Evolutionary conservation across 129 eudicot genomes (phyloP).

Genomic region (Artemisia annua): DNA sequence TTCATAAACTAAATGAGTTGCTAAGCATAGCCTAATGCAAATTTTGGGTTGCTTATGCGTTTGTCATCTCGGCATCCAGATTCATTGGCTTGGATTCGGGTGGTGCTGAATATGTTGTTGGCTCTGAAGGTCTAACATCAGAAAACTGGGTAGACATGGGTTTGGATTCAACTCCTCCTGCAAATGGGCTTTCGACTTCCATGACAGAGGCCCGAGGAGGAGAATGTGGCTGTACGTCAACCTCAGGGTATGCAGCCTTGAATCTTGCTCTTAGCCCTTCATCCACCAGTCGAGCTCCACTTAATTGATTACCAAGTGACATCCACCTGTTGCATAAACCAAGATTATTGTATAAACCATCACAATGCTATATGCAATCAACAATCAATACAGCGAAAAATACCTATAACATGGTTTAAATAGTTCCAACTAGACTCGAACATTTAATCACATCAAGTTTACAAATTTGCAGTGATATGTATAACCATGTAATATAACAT

Average conservation of each 20-base stretch:
- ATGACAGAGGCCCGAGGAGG: conserved; percentile 82
- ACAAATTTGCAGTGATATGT: neutral
- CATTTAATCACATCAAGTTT: no score
- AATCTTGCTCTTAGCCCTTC: conserved; percentile 95
- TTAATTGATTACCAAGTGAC: conserved; percentile 93
- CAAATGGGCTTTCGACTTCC: conserved; percentile 70
- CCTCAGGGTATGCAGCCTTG: conserved; percentile 98
- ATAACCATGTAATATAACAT: conserved; percentile 1
- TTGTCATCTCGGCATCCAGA: conserved; percentile 39
- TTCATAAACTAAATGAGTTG: conserved; percentile 1
- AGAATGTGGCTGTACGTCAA: conserved; percentile 87
- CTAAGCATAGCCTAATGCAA: neutral
- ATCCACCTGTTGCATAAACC: conserved; percentile 62
- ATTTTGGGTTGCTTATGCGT: neutral
- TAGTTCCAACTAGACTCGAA: no score
- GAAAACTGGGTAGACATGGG: conserved; percentile 35
- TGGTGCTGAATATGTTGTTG: conserved; percentile 24
- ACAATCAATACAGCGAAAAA: no score
- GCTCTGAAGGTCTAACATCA: conserved; percentile 41
- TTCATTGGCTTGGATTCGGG: conserved; percentile 44
- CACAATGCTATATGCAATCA: no score
- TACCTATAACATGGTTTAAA: no score
- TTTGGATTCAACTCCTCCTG: conserved; percentile 40
- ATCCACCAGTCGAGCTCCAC: conserved; percentile 80
- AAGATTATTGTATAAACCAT: neutral